Evolutionary conservation across 805 yeast species (phyloP), one percentile per base, ranked within the genome.

Genomic region (Komagataella mondaviorum): DNA sequence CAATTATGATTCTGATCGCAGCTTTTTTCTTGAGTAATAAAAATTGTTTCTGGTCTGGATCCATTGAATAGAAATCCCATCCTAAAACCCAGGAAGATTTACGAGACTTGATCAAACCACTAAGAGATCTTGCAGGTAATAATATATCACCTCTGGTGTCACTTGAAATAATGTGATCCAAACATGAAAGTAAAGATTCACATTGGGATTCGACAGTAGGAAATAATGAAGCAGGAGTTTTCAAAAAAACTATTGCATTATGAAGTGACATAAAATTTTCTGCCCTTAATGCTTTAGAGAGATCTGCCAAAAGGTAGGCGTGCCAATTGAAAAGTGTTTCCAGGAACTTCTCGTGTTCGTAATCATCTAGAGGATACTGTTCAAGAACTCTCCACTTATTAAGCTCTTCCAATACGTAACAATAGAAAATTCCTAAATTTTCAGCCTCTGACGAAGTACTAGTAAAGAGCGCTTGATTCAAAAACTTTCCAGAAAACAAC

Each of bases 81-180:
- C 72, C 55, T 47, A 71, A 73, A 2, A 78, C 66, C 74, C 85
- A 76, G 0, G 67, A 65, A 44, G 68, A 71, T 18, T 76, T 64
- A 47, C 80, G 70, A 0, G 87, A 77, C 52, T 75, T 77, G 22
- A 85, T 64, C 54, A 81, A 81, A 0, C 88, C 90, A 50, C 77
- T 67, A 50, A 85, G 70, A 1, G 93, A 90, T 62, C 73, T 79
- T 0, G 88, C 80, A 1, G 96, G 83, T 43, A 90, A 68, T 59
- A 79, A 85, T 58, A 90, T 73, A 64, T 90, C 98, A 51, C 86
- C 90, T 55, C 97, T 75, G 3, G 67, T 61, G 55, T 90, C 97
- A 0, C 63, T 59, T 4, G 63, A 55, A 6, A 77, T 60, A 18
- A 85, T 76, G 1, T 59, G 57, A 30, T 77, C 72, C 39, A 90